Conservation (phyloP, 768 basidiomycete genomes). For the Pulveroboletus sp. region DNA sequence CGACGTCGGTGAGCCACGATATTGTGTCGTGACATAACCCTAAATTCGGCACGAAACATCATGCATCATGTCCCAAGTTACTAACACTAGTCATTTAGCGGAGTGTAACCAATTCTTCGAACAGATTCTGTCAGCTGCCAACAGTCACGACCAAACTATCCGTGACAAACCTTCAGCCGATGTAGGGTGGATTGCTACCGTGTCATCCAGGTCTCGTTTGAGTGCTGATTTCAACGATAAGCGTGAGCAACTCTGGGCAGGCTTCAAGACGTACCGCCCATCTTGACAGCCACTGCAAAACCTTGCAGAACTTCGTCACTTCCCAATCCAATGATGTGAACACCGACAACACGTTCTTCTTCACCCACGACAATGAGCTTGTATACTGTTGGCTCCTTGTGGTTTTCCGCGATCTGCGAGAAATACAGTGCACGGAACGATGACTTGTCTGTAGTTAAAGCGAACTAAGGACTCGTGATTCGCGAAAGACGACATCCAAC, state of each 20-base stretch:
- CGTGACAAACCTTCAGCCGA: conserved; percentile 69
- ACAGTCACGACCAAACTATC: neutral
- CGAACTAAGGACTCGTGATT: neutral
- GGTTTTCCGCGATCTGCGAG: conserved; percentile 83
- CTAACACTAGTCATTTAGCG: conserved; percentile 40
- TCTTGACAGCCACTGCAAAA: conserved; percentile 96
- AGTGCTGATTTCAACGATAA: conserved; percentile 42
- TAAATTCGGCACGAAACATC: neutral
- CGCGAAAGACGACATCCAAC: conserved; percentile 27
- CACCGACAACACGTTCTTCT: conserved; percentile 94
- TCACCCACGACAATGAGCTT: conserved; percentile 86
- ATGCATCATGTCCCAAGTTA: neutral
- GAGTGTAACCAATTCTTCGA: conserved; percentile 55
- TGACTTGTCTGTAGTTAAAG: conserved; percentile 59
- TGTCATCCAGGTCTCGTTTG: conserved; percentile 82
- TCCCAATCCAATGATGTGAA: conserved; percentile 90
- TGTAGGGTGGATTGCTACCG: conserved; percentile 91
- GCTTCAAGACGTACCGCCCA: conserved; percentile 57
- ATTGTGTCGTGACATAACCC: neutral
- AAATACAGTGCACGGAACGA: conserved; percentile 87
- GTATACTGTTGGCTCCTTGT: conserved; percentile 94
- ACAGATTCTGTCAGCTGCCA: conserved; percentile 13
- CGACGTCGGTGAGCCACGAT: neutral
- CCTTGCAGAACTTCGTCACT: conserved; percentile 96
- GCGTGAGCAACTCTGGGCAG: neutral